Evolutionary conservation across 805 yeast species (phyloP).

Genomic region (Lachancea sp.): DNA sequence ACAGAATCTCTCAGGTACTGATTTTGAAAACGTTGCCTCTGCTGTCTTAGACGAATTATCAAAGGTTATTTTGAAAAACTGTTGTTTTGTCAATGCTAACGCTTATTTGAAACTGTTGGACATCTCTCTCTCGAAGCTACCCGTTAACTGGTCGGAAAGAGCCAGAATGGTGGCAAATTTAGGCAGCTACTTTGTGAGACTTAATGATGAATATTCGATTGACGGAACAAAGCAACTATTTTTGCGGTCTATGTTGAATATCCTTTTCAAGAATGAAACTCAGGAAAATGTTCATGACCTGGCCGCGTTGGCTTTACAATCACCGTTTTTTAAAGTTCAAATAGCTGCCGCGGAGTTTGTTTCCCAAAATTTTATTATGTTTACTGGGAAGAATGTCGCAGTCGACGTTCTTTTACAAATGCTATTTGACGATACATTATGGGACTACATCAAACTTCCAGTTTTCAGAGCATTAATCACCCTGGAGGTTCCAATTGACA

Average conservation of each 20-base stretch:
- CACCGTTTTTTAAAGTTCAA: slow-evolving; percentile 42
- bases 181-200: slow-evolving; percentile 34
- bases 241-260: slow-evolving; percentile 28
- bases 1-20: not conserved
- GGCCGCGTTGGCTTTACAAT: slow-evolving; percentile 33
- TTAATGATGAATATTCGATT: slow-evolving; percentile 25
- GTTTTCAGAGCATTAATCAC: slow-evolving; percentile 34
- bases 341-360: slow-evolving; percentile 36
- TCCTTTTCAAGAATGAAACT: slow-evolving; percentile 28
- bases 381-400: slow-evolving; percentile 2
- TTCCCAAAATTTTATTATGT: slow-evolving; percentile 1
- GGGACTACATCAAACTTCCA: slow-evolving; percentile 43
- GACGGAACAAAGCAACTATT: slow-evolving; percentile 50
- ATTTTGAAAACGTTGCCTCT: slow-evolving; percentile 4
- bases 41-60: slow-evolving; percentile 7
- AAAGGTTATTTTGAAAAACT: slow-evolving; percentile 19
- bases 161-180: slow-evolving; percentile 20
- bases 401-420: slow-evolving; percentile 19
- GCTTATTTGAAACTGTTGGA: slow-evolving; percentile 29
- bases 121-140: slow-evolving; percentile 10
- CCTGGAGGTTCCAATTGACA: slow-evolving; percentile 16
- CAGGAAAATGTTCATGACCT: slow-evolving; percentile 25
- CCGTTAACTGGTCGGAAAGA: not conserved
- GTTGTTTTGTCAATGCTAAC: slow-evolving; percentile 33
- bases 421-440: slow-evolving; percentile 25